Percentiles rank a stretch among this genome's conserved stretches.
phyloP scores from a whole-genome alignment of 1,284 basidiomycete species.

The Fomitopsis betulina region DNA sequence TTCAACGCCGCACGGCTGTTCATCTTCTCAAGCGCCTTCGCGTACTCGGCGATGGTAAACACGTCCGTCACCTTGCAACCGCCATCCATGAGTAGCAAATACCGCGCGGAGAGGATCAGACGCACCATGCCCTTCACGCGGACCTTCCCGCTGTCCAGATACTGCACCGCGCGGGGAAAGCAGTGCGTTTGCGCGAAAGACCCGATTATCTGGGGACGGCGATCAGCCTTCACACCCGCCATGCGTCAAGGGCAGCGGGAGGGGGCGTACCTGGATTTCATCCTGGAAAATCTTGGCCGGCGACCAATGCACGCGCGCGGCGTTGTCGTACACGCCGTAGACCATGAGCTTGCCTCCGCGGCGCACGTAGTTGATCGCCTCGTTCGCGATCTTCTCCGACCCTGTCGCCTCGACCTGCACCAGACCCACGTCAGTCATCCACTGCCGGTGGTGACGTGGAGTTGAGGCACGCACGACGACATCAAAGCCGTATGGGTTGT shows the following conservation, averaged over 20 bases:
- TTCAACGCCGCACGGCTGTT: constrained; percentile 38
- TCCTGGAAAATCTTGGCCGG: constrained; percentile 59
- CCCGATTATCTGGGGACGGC: constrained; percentile 41
- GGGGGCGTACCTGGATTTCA: constrained; percentile 43
- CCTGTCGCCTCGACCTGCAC: constrained; percentile 50
- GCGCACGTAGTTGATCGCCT: constrained; percentile 57
- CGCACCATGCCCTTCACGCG: constrained; percentile 54
- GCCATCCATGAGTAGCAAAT: not conserved
- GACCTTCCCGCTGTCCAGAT: constrained; percentile 57
- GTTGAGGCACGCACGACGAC: constrained; percentile 38
- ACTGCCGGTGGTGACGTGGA: not conserved
- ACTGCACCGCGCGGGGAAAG: constrained; percentile 59
- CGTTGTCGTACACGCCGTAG: constrained; percentile 58
- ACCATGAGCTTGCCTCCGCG: constrained; percentile 47
- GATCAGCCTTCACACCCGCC: not conserved
- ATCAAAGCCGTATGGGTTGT: constrained; percentile 60
- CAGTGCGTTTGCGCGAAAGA: constrained; percentile 59
- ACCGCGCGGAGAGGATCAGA: not conserved
- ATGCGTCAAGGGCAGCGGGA: not conserved
- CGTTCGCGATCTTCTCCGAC: constrained; percentile 51
- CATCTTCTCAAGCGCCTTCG: constrained; percentile 59
- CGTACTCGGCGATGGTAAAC: constrained; percentile 51
- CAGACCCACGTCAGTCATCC: not conserved
- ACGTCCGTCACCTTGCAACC: constrained; percentile 42
- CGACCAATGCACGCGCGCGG: constrained; percentile 50